These are phyloP conservation scores for Ceratocystis albifundus DNA, from an alignment of 2,329 filamentous ascomycete genomes.

Conservation along the genomic window DNA sequence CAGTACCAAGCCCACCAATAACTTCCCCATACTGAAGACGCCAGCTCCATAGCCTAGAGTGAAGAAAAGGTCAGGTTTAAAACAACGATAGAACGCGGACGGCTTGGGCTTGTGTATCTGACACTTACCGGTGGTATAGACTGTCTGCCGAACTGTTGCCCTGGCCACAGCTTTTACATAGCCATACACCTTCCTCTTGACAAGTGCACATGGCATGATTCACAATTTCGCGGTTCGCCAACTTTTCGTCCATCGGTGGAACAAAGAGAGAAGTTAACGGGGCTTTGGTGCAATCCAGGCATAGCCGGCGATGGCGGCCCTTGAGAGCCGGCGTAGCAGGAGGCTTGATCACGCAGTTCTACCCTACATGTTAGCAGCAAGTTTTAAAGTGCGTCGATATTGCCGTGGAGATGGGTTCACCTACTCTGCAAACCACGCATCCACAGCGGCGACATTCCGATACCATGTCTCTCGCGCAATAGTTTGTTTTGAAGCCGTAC, in stretches of 20 bases:
- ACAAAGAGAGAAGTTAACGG: conserved; percentile 49
- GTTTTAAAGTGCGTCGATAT: not conserved
- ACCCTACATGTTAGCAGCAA: conserved; percentile 13
- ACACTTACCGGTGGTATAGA: conserved; percentile 46
- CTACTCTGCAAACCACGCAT: conserved; percentile 68
- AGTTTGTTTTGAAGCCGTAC: conserved; percentile 57
- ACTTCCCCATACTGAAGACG: conserved; percentile 72
- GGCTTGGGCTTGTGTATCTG: no score
- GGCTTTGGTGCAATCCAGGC: conserved; percentile 59
- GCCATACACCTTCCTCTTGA: conserved; percentile 54
- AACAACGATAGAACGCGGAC: no score
- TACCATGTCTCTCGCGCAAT: conserved; percentile 81
- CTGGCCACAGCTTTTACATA: conserved; percentile 74
- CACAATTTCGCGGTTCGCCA: conserved; percentile 45
- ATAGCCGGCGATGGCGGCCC: conserved; percentile 70
- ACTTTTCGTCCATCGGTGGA: conserved; percentile 35
- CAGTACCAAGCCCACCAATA: conserved; percentile 68
- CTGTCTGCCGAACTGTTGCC: conserved; percentile 50
- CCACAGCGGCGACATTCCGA: conserved; percentile 68
- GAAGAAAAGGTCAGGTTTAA: not conserved
- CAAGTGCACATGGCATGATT: conserved; percentile 45
- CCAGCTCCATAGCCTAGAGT: conserved; percentile 69
- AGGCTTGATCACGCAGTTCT: conserved; percentile 87
- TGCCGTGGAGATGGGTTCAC: conserved; percentile 27
- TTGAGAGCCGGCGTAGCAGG: conserved; percentile 56